phyloP scores from a whole-genome alignment of 768 basidiomycete species.

The Leccinum uliginosum region DNA sequence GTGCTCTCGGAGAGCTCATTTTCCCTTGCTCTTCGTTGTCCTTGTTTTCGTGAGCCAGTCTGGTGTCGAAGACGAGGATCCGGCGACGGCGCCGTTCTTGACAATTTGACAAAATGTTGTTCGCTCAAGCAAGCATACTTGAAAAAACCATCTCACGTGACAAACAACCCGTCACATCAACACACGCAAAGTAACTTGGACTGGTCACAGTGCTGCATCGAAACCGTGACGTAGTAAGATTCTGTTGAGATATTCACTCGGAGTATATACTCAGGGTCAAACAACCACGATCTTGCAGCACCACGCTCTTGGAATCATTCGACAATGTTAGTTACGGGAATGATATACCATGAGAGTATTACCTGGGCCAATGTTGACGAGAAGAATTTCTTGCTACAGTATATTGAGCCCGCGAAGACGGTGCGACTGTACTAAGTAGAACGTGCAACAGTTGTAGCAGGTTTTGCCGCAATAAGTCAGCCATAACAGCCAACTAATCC shows the following conservation, averaged over 20 bases:
- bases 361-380: conserved; percentile 99
- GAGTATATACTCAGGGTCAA: conserved; percentile 17
- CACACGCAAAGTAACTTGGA: not conserved
- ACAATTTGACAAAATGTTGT: not conserved
- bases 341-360: conserved; percentile 14
- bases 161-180: not conserved
- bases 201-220: no score
- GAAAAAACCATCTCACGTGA: conserved; percentile 20
- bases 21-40: conserved; percentile 48
- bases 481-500: no score
- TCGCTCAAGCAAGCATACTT: no score
- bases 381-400: no score
- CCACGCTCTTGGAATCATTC: not conserved
- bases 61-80: conserved; percentile 87
- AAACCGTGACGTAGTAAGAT: conserved; percentile 16
- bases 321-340: not conserved
- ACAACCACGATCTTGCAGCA: conserved; percentile 6
- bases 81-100: conserved; percentile 64
- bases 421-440: no score
- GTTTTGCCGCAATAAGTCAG: no score
- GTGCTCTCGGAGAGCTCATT: conserved; percentile 64
- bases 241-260: conserved; percentile 12
- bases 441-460: no score
- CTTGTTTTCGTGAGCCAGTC: conserved; percentile 87
- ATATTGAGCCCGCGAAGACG: no score